phyloP scores from a whole-genome alignment of 2,329 filamentous ascomycete species.

The Conoideocrella luteorostrata region DNA sequence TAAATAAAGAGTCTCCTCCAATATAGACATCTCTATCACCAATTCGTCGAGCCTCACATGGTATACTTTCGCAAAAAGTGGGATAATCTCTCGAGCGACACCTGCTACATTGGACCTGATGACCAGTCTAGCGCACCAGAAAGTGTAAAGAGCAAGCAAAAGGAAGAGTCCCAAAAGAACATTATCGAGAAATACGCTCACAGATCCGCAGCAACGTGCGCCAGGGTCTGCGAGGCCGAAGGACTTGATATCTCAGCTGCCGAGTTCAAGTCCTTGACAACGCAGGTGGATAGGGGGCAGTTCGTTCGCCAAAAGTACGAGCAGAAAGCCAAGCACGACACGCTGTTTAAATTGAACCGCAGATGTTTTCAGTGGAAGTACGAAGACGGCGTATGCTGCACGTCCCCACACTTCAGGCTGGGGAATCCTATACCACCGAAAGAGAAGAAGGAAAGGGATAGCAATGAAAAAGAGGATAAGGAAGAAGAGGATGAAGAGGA shows the following conservation, averaged over 20 bases:
- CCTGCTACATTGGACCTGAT: conserved; percentile 36
- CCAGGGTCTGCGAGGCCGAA: conserved; percentile 39
- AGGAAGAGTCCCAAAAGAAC: conserved; percentile 32
- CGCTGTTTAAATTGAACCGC: conserved; percentile 24
- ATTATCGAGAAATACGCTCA: conserved; percentile 38
- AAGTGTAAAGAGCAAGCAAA: conserved; percentile 27
- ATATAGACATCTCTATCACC: conserved; percentile 43
- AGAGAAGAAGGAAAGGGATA: conserved; percentile 16
- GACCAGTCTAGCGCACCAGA: conserved; percentile 27
- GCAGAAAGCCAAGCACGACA: conserved; percentile 12
- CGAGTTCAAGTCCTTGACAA: conserved; percentile 23
- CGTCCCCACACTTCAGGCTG: conserved; percentile 36
- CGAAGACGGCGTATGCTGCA: conserved; percentile 38
- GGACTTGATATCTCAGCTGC: conserved; percentile 29
- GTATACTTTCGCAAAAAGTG: conserved; percentile 37
- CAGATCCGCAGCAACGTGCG: conserved; percentile 39
- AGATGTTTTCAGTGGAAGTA: conserved; percentile 43
- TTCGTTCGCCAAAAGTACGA: conserved; percentile 22
- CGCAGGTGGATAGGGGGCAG: conserved; percentile 20
- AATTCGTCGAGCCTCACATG: conserved; percentile 40
- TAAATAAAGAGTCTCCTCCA: conserved; percentile 33
- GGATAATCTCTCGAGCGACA: conserved; percentile 47
- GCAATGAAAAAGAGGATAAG: not conserved
- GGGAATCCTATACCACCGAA: conserved; percentile 28
- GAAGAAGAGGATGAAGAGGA: not conserved